Base-by-base conservation (phyloP, 1,284 basidiomycete genomes). In the Tilletiaria anomala region DNA sequence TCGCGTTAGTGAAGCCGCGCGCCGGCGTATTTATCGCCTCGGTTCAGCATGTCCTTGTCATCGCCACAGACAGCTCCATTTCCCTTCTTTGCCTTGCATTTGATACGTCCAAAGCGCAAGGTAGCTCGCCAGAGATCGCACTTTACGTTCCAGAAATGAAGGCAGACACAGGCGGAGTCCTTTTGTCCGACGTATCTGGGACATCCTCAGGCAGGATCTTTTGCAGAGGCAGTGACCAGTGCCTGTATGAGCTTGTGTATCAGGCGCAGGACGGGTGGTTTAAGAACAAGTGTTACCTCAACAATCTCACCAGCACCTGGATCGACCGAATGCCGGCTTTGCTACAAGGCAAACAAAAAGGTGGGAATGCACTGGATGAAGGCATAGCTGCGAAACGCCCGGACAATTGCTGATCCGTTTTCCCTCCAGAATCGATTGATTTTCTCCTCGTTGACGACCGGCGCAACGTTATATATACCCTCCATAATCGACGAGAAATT, bases 191-290 rank as follows among this genome's bases (percentile, higher is more conserved):
- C 38, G 79, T 94, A 39, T 73, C 76, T 42, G 82, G 84, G 8
- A 87, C 83, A 1, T 65, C 73, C 16, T 76, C 80, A 24, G 93
- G 91, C 18, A 76, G 89, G 39, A 83, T 96, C 53, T 94, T 97
- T 69, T 82, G 89, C 77, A 49, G 76, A 42, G 88, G 88, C 10
- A 74, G 75, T 14, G 87, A 94, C 67, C 85, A 86, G 16, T 80
- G 81, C 61, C 69, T 96, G 32, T 94, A 93, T 67, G 93, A 96
- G 69, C 70, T 97, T 37, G 80, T 84, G 59, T 97, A 97, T 68
- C 83, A 87, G 59, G 79, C 83, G 49, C 80, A 76, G 51, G 83
- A 89, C 61, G 83, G 83, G 1, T 94, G 88, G 88, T 91, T 94
- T 70, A 83, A 79, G 43, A 86, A 85, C 60, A 60, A 70, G 51